Evolutionary conservation across 768 basidiomycete genomes (phyloP).

Genomic region (Sarcodon sp.): DNA sequence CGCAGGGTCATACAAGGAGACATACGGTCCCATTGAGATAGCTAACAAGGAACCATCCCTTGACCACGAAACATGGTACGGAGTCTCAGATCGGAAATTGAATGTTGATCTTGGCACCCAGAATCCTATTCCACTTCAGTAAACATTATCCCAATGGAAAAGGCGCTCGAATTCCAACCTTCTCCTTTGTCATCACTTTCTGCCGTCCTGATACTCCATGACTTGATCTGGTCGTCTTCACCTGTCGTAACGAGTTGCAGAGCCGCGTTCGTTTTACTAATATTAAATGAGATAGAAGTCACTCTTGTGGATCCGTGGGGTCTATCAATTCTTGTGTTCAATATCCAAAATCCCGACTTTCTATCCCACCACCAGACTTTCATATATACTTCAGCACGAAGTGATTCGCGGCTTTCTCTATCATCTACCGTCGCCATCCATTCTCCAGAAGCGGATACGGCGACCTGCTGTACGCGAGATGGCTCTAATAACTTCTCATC

Average conservation of each 20-base stretch:
- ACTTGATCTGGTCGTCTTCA: constrained; percentile 62
- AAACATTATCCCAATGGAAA: background rate
- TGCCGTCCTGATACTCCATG: constrained; percentile 56
- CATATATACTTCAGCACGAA: constrained; percentile 61
- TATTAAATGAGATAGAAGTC: constrained; percentile 59
- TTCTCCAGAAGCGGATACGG: constrained; percentile 52
- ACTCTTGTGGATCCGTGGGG: constrained; percentile 66
- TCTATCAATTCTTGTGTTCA: constrained; percentile 83
- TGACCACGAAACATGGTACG: constrained; percentile 65
- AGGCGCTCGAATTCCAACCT: constrained; percentile 24
- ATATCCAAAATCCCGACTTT: constrained; percentile 45
- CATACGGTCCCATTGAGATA: constrained; percentile 48
- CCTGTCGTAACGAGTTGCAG: constrained; percentile 60
- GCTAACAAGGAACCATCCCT: constrained; percentile 79
- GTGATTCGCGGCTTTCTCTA: constrained; percentile 52
- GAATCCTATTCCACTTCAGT: constrained; percentile 15
- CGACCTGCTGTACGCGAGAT: constrained; percentile 58
- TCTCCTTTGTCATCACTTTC: constrained; percentile 35
- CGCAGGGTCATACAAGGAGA: constrained; percentile 64
- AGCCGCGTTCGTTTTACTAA: constrained; percentile 19
- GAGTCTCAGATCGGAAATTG: constrained; percentile 52
- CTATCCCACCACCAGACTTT: constrained; percentile 88
- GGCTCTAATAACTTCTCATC: constrained; percentile 71
- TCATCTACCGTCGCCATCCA: constrained; percentile 92
- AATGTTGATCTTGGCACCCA: constrained; percentile 77